Evolutionary conservation across 2,329 filamentous ascomycete species (phyloP).

Genomic region (Westerdykella sp.): DNA sequence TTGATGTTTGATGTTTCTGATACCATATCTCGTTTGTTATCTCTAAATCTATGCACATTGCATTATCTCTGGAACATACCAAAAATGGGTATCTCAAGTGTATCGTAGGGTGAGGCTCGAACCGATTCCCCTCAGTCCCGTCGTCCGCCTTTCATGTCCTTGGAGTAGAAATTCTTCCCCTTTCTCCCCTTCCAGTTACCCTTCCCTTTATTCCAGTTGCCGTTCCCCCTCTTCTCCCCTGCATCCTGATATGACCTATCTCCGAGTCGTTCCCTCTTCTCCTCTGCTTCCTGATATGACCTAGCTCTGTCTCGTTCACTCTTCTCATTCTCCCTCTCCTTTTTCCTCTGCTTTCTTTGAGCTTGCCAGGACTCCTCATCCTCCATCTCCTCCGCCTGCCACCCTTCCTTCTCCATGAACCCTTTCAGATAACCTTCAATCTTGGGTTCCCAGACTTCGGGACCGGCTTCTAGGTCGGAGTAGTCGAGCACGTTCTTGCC

Average conservation of each 20-base stretch:
- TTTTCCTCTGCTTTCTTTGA: slow-evolving; percentile 39
- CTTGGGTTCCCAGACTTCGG: slow-evolving; percentile 75
- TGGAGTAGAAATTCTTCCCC: slow-evolving; percentile 10
- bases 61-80: no score
- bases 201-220: slow-evolving; percentile 3
- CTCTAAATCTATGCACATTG: no score
- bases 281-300: no score
- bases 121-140: no score
- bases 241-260: slow-evolving; percentile 15
- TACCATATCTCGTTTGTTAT: no score
- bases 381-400: slow-evolving; percentile 24
- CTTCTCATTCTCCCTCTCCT: no score
- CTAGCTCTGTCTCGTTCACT: slow-evolving; percentile 17
- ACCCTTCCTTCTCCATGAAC: slow-evolving; percentile 44
- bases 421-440: slow-evolving; percentile 54
- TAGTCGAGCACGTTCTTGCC: slow-evolving; percentile 73
- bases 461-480: slow-evolving; percentile 66
- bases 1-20: no score
- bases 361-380: slow-evolving; percentile 29
- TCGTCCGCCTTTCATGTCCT: slow-evolving; percentile 12
- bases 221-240: slow-evolving; percentile 5
- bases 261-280: slow-evolving; percentile 16
- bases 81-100: no score
- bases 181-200: slow-evolving; percentile 2
- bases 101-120: no score